Conservation (phyloP, 2,329 filamentous ascomycete genomes). For the Elsinoe batatas region DNA sequence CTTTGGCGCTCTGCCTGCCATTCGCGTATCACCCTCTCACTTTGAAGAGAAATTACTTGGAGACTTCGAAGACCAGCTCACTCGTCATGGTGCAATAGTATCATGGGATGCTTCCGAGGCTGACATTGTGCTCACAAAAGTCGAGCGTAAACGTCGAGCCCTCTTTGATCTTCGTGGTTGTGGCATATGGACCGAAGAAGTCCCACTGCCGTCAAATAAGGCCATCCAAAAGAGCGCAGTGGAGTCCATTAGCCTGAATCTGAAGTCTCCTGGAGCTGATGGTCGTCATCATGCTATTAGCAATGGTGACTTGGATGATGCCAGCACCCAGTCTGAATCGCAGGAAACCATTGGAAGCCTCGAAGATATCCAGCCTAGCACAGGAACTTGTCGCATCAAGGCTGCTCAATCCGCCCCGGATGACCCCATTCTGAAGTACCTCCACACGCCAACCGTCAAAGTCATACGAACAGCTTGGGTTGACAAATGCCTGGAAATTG, state of each 20-base stretch:
- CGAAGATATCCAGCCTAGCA: neutral
- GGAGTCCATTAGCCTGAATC: slow-evolving; percentile 17
- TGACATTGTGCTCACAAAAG: slow-evolving; percentile 61
- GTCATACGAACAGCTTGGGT: slow-evolving; percentile 49
- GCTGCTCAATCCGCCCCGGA: neutral
- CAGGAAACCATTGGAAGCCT: slow-evolving; percentile 15
- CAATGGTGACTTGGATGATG: slow-evolving; percentile 19
- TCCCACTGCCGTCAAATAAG: slow-evolving; percentile 25
- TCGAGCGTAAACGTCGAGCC: slow-evolving; percentile 60
- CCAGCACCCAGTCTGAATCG: slow-evolving; percentile 29
- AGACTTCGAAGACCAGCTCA: slow-evolving; percentile 54
- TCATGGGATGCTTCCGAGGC: slow-evolving; percentile 66
- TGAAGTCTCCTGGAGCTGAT: neutral
- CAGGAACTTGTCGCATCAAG: no score
- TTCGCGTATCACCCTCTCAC: slow-evolving; percentile 65
- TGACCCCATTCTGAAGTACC: neutral
- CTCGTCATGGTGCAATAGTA: slow-evolving; percentile 44
- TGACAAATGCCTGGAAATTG: slow-evolving; percentile 35
- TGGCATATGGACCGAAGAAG: slow-evolving; percentile 50
- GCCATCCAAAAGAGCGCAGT: slow-evolving; percentile 21
- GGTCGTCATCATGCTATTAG: neutral
- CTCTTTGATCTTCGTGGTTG: slow-evolving; percentile 65
- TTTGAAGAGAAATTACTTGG: slow-evolving; percentile 54
- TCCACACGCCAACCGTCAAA: slow-evolving; percentile 27
- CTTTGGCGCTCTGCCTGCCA: slow-evolving; percentile 45